Percentiles rank a stretch among this genome's conserved stretches.
These are phyloP conservation scores for Trichaptum fuscoviolaceum DNA, from an alignment of 768 basidiomycete species.

Conservation along the genomic window DNA sequence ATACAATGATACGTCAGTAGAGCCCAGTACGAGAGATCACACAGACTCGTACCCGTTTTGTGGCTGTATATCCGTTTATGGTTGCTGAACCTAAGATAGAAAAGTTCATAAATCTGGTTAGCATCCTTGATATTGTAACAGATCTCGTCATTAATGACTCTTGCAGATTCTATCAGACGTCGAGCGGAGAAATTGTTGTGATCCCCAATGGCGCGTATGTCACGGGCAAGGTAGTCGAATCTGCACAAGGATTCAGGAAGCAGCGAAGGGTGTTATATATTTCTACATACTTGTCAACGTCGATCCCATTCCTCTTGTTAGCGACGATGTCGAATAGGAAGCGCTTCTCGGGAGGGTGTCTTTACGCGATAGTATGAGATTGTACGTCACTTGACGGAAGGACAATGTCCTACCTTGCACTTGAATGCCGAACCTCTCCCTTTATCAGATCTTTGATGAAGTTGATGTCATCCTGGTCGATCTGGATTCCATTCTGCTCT, in stretches of 20 bases:
- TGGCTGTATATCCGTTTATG: conserved; percentile 83
- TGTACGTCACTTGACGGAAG: neutral
- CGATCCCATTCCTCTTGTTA: conserved; percentile 75
- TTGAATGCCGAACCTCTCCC: conserved; percentile 38
- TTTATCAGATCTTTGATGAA: conserved; percentile 79
- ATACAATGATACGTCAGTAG: conserved; percentile 5
- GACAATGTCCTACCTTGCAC: neutral
- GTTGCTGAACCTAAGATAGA: conserved; percentile 67
- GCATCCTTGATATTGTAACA: conserved; percentile 82
- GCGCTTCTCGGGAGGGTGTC: conserved; percentile 43
- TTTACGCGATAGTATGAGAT: neutral
- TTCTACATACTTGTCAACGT: conserved; percentile 71
- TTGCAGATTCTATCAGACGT: conserved; percentile 66
- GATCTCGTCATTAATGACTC: conserved; percentile 69
- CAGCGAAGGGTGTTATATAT: neutral
- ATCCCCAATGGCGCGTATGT: conserved; percentile 68
- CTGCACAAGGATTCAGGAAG: conserved; percentile 28
- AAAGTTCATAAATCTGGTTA: conserved; percentile 70
- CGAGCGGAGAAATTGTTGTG: conserved; percentile 43
- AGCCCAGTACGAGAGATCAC: neutral
- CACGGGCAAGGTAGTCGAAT: conserved; percentile 78
- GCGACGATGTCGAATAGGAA: conserved; percentile 85
- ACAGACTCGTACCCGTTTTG: conserved; percentile 50
- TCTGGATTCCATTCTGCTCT: conserved; percentile 44
- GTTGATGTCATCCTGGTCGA: conserved; percentile 41